A percentile compares a stretch with the other conserved stretches of the same genome.
Conservation (phyloP, 768 basidiomycete species). For the Lactifluus volemus region DNA sequence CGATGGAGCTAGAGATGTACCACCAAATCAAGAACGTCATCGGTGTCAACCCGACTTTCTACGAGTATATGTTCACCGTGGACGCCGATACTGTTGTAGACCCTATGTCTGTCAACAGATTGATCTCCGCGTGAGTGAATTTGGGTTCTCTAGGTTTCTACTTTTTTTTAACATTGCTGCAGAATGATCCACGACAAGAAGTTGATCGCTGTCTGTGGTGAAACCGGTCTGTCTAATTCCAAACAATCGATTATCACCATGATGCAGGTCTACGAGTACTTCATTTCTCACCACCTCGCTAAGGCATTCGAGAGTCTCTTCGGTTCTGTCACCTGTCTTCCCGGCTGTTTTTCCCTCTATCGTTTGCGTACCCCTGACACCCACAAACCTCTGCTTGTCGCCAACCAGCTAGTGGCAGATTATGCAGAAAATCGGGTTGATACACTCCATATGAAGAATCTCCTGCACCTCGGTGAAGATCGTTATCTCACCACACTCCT, state of each 20-base stretch:
- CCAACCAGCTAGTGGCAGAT: conserved; percentile 82
- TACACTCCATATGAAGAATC: conserved; percentile 97
- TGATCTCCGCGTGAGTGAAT: conserved; percentile 80
- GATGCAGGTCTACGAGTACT: conserved; percentile 99
- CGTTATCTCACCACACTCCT: conserved; percentile 94
- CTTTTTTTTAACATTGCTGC: not conserved
- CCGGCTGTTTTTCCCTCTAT: conserved; percentile 98
- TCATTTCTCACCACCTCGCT: conserved; percentile 97
- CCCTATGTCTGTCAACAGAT: conserved; percentile 75
- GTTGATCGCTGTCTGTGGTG: conserved; percentile 90
- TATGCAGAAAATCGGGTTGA: conserved; percentile 96
- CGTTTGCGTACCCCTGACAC: conserved; percentile 91
- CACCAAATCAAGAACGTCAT: conserved; percentile 99
- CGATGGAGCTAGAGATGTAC: conserved; percentile 95
- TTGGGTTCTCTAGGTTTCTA: not conserved
- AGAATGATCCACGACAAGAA: conserved; percentile 98
- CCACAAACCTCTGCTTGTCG: conserved; percentile 89
- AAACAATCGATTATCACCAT: conserved; percentile 94
- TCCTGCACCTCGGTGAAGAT: conserved; percentile 97
- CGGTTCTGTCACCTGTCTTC: conserved; percentile 96
- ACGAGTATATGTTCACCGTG: conserved; percentile 90
- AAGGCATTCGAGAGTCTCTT: conserved; percentile 97
- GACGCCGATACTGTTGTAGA: conserved; percentile 95
- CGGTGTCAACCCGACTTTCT: conserved; percentile 97
- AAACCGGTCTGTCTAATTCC: conserved; percentile 86